Percentiles rank a stretch among this genome's conserved stretches.
Evolutionary conservation across 768 basidiomycete species (phyloP).

Genomic region (Serendipita sp.): DNA sequence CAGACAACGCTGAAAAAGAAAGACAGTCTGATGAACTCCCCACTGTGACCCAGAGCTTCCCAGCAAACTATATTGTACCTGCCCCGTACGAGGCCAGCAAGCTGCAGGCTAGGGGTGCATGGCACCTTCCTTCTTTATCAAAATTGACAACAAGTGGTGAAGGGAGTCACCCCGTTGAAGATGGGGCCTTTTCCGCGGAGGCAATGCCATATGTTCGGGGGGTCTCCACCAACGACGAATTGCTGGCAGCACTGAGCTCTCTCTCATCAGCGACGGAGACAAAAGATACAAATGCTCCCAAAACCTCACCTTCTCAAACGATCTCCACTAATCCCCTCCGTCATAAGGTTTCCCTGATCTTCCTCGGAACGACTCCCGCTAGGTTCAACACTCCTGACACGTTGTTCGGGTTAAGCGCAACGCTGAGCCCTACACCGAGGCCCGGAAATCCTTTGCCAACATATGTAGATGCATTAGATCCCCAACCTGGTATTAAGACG

Average conservation of each 20-base stretch:
- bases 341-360: slow-evolving; percentile 1
- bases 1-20: background rate
- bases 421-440: background rate
- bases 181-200: background rate
- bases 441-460: background rate
- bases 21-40: background rate
- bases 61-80: background rate
- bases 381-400: slow-evolving; percentile 2
- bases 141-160: background rate
- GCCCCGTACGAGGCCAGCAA: background rate
- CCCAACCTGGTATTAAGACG: background rate
- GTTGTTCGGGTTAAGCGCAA: background rate
- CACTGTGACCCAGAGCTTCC: background rate
- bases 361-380: background rate
- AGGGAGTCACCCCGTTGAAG: background rate
- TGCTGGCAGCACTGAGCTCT: background rate
- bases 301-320: background rate
- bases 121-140: background rate
- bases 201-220: background rate
- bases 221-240: background rate
- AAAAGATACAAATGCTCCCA: background rate
- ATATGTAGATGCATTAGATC: background rate
- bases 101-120: background rate
- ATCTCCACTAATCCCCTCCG: background rate
- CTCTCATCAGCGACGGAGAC: background rate